Evolutionary conservation across 139 green algal species (phyloP), one percentile per base, ranked within the genome.

Genomic region (Auxenochlorella pyrenoidosa): DNA sequence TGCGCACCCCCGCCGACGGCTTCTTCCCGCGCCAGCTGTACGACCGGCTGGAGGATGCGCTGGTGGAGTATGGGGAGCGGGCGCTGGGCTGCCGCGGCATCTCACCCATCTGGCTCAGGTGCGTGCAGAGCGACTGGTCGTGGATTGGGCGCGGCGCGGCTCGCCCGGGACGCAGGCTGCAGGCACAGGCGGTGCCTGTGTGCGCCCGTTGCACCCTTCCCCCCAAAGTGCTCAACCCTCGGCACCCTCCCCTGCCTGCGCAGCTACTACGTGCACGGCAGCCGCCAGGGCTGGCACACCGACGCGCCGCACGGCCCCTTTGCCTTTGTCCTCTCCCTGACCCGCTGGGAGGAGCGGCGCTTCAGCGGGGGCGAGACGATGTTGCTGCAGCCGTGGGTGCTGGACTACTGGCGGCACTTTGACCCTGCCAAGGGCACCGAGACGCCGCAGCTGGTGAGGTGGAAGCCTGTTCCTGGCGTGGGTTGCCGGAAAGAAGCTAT

Each of bases 301-400:
- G 82, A 79, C 32, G 70, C 70, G 1, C 82, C 70, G 10, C 82
- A 87, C n/a, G 68, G 68, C 6, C 95, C 95, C 26, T 97, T 94
- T 86, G 95, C 95, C 12, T 98, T 97, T 88, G 95, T 98, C 71
- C 91, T 97, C 0, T 95, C 90, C 15, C 90, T 98, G 2, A 97
- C 95, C 40, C 79, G 92, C 22, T 96, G 93, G 90, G 92, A 95
- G 8, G 60, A 80, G 30, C 82, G 93, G 10, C 44, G 75, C 38
- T 97, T 97, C 86, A 89, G 38, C 18, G 93, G 95, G n/a, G 95
- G 95, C 8, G 95, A 97, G 88, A 98, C 95, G 40, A 86, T 92
- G 70, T 36, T 84, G 58, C 79, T 84, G 44, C 83, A 94, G 77
- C 93, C 93, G 0, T 72, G 91, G 22, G 84, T 95, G 76, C 86